These are phyloP conservation scores for Zymoseptoria crescenta DNA, from an alignment of 2,329 filamentous ascomycete genomes.

Conservation along the genomic window DNA sequence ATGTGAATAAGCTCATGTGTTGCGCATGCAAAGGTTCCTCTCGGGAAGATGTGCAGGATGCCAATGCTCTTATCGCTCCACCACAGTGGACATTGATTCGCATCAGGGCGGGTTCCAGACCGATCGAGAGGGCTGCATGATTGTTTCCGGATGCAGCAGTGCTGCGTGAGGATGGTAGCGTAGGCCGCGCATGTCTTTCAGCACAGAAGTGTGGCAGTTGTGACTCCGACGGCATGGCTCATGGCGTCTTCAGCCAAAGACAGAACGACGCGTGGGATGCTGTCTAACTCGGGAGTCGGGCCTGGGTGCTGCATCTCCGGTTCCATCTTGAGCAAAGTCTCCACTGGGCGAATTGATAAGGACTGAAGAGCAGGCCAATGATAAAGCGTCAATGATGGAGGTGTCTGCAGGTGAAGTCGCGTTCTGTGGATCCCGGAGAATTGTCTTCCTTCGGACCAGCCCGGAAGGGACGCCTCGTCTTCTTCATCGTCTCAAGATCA, in stretches of 20 bases:
- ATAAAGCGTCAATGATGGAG: background rate
- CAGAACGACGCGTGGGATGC: background rate
- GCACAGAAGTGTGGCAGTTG: background rate
- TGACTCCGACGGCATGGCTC: background rate
- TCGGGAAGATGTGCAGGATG: background rate
- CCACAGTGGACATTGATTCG: background rate
- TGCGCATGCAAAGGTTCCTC: background rate
- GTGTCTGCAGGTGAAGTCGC: background rate
- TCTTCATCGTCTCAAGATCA: background rate
- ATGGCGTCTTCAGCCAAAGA: background rate
- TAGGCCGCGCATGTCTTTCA: background rate
- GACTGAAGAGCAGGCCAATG: background rate
- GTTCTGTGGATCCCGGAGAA: background rate
- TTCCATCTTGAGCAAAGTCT: background rate
- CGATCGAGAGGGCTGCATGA: background rate
- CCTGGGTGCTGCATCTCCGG: background rate
- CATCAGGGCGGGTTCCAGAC: background rate
- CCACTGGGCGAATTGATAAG: background rate
- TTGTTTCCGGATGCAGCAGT: background rate
- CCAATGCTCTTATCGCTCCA: background rate
- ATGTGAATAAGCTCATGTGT: background rate
- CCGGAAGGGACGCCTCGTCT: background rate
- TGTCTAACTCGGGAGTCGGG: background rate
- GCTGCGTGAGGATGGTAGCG: background rate
- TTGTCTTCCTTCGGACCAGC: background rate